Evolutionary conservation across 2,329 filamentous ascomycete species (phyloP), one percentile per base, ranked within the genome.

Genomic region (Xylaria sp.): DNA sequence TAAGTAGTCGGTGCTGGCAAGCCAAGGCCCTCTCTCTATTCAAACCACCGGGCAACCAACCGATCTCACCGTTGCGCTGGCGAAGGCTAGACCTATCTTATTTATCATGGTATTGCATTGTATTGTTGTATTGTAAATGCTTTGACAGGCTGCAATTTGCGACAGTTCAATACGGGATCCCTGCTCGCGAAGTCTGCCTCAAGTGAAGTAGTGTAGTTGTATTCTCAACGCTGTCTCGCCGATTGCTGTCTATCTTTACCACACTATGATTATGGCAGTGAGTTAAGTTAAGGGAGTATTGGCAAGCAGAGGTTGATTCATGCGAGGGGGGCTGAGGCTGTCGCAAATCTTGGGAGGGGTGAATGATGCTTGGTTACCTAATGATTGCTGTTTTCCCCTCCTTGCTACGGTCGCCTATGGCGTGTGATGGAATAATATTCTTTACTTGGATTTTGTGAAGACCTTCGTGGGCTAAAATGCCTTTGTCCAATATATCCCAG

Each of bases 401-500:
- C 25, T 53, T 13, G 10, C 10, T 23, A 27, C 13, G 47, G 12
- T 18, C 47, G 32, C 8, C n/a, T n/a, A n/a, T n/a, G n/a, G n/a
- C n/a, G n/a, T n/a, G n/a, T n/a, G n/a, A n/a, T n/a, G n/a, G n/a
- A n/a, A n/a, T n/a, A n/a, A n/a, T n/a, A n/a, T n/a, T n/a, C n/a
- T n/a, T n/a, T n/a, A n/a, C n/a, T n/a, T n/a, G n/a, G n/a, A n/a
- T 5, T 21, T 3, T 48, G 40, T 44, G 32, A 23, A 50, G 50
- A 66, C 58, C 42, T 53, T 58, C 25, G 51, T 50, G 53, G 5
- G 44, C 29, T 55, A 35, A 16, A 37, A 54, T 60, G 13, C 23
- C 44, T 47, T 66, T 44, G 53, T 59, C 32, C 18, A 18, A 54
- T 5, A 13, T 23, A 60, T 57, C 65, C 65, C 13, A 13, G 65